Base-by-base conservation (phyloP, 169 alveolate species). In the Eimeria zaria region DNA sequence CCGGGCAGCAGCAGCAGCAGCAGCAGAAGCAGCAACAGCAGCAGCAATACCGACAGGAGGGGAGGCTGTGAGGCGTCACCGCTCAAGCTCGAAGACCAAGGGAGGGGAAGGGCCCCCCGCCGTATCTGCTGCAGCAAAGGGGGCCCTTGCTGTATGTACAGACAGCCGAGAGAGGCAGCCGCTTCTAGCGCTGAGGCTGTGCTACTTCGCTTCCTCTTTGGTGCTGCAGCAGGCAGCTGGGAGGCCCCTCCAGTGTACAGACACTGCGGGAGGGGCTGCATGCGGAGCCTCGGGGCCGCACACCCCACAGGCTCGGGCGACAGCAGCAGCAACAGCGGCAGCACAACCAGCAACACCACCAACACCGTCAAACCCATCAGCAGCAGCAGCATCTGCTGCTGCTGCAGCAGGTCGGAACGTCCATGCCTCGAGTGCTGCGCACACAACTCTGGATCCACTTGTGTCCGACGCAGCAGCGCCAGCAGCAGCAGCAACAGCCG, bases 1-100 rank as follows among this genome's bases (percentile, higher is more conserved):
- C 69, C 69, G 18, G 36, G 39, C 18, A 0, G 41, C 73, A 81
- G 91, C 73, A 53, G 67, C 44, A 46, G 67, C 89, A 39, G 55
- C 67, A 41, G 89, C 64, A 41, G 90, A 44, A 81, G 90, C 71
- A 53, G 51, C 90, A 81, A 62, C 71, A 51, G 80, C 78, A 33
- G 78, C 62, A 55, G 78, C 80, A 33, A 60, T 60, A 55, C 80
- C 92, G 58, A 80, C 92, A 58, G 62, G 62, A 33, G 78, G 78
- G 22, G 92, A 44, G 22, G 30, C 16, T 4, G 36, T 1, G 58
- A 0, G 27, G 24, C 9, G 48, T 1, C 78, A 33, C n/a, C n/a
- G n/a, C 44, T 39, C 41, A 60, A 9, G 22, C 3, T 36, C 39
- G 11, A 84, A 30, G 58, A 39, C 33, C 39, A 44, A 36, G 33